Evolutionary conservation across 169 alveolate species (phyloP).

Genomic region (Miamiensis avidus): DNA sequence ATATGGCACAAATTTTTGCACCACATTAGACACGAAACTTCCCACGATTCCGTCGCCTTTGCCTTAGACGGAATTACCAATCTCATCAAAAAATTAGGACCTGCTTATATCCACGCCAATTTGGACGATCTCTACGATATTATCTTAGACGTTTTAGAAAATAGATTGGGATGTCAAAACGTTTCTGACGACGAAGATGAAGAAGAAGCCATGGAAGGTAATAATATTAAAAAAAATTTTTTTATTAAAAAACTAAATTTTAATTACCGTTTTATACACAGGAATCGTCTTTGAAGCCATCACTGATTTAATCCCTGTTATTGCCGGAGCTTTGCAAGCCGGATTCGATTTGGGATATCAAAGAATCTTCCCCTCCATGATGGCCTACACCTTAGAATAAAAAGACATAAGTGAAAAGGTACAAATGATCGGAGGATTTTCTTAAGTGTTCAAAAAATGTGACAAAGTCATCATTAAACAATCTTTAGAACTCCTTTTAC

Average conservation of each 20-base stretch:
- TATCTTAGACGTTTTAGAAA: conserved; percentile 20
- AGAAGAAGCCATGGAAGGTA: not conserved
- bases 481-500: conserved; percentile 38
- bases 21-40: conserved; percentile 27
- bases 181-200: conserved; percentile 8
- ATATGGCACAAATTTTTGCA: conserved; percentile 33
- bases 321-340: conserved; percentile 56
- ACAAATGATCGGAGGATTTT: conserved; percentile 63
- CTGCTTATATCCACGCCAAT: conserved; percentile 33
- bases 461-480: conserved; percentile 35
- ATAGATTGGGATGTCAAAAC: not conserved
- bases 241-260: conserved; percentile 48
- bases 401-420: conserved; percentile 57
- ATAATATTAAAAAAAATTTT: conserved; percentile 18
- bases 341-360: conserved; percentile 44
- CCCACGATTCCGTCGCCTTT: conserved; percentile 31
- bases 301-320: conserved; percentile 53
- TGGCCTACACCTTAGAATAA: conserved; percentile 36
- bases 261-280: not conserved
- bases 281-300: conserved; percentile 60
- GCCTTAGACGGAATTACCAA: conserved; percentile 31
- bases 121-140: conserved; percentile 30
- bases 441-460: conserved; percentile 53
- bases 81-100: conserved; percentile 35
- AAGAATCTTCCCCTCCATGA: conserved; percentile 45